These are phyloP conservation scores for Curvularia sp. DNA, from an alignment of 2,329 filamentous ascomycete genomes.

Conservation along the genomic window DNA sequence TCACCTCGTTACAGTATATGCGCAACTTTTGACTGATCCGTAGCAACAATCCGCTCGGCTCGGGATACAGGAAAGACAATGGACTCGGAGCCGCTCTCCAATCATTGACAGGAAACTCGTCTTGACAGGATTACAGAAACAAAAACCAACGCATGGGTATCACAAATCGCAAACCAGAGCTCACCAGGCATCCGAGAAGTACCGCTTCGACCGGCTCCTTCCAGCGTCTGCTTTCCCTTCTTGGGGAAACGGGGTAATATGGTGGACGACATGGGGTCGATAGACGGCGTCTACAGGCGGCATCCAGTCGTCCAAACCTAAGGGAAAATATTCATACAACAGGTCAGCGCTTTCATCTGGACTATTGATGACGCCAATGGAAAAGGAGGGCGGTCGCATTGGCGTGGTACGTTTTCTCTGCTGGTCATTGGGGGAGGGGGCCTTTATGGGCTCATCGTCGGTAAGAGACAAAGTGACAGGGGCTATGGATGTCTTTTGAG, in stretches of 20 bases:
- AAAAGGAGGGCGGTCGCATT: slow-evolving; percentile 54
- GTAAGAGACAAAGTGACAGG: slow-evolving; percentile 64
- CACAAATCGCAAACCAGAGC: slow-evolving; percentile 7
- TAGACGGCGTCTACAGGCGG: slow-evolving; percentile 90
- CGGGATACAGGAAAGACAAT: neutral
- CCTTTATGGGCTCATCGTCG: slow-evolving; percentile 60
- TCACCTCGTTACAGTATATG: neutral
- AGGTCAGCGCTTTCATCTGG: slow-evolving; percentile 79
- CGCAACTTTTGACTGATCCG: neutral
- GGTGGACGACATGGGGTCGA: slow-evolving; percentile 90
- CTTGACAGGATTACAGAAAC: slow-evolving; percentile 7
- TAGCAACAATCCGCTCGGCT: neutral
- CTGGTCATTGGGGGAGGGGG: slow-evolving; percentile 45
- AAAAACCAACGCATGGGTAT: slow-evolving; percentile 15
- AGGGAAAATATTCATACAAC: slow-evolving; percentile 92
- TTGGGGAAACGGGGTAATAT: slow-evolving; percentile 64
- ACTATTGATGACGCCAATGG: slow-evolving; percentile 62
- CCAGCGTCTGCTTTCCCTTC: slow-evolving; percentile 56
- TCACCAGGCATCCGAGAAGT: slow-evolving; percentile 54
- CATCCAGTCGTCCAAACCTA: slow-evolving; percentile 92
- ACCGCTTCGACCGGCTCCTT: slow-evolving; percentile 56
- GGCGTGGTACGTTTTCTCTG: slow-evolving; percentile 48
- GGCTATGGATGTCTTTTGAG: slow-evolving; percentile 51
- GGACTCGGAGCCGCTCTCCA: neutral
- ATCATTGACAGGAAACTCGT: slow-evolving; percentile 1